Evolutionary conservation across 78 protist genomes (phyloP).

Genomic region (Monosiga brevicollis): DNA sequence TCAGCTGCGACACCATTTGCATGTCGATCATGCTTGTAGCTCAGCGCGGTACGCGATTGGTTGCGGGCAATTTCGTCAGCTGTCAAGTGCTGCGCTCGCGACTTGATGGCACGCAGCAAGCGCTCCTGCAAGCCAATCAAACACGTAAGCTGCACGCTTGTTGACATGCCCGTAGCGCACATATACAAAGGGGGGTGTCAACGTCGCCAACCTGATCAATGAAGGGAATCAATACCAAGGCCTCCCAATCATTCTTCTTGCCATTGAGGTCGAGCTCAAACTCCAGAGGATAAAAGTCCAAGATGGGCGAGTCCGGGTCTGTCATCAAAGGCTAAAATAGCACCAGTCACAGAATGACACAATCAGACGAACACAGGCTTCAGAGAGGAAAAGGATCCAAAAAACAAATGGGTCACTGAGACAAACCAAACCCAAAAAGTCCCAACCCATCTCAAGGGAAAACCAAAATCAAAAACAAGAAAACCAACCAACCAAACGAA

Average conservation of each 20-base stretch:
- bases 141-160: not conserved
- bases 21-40: no score
- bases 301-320: constrained; percentile 37
- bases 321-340: constrained; percentile 35
- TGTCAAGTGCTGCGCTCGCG: not conserved
- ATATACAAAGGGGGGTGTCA: not conserved
- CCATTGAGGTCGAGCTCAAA: constrained; percentile 70
- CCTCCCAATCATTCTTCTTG: constrained; percentile 61
- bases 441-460: not conserved
- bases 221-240: constrained; percentile 68
- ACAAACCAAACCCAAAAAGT: not conserved
- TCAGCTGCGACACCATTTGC: no score
- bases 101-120: not conserved
- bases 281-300: constrained; percentile 58
- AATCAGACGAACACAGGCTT: no score
- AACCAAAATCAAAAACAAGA: no score
- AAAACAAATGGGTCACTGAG: not conserved
- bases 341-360: constrained; percentile 49
- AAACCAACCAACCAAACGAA: no score
- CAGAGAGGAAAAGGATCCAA: constrained; percentile 4
- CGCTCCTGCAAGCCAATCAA: not conserved
- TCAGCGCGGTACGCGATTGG: no score
- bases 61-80: not conserved
- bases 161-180: no score
- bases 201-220: constrained; percentile 21